phyloP scores from a whole-genome alignment of 371 early-diverging fungal genomes.

The Mortierella sp. region DNA sequence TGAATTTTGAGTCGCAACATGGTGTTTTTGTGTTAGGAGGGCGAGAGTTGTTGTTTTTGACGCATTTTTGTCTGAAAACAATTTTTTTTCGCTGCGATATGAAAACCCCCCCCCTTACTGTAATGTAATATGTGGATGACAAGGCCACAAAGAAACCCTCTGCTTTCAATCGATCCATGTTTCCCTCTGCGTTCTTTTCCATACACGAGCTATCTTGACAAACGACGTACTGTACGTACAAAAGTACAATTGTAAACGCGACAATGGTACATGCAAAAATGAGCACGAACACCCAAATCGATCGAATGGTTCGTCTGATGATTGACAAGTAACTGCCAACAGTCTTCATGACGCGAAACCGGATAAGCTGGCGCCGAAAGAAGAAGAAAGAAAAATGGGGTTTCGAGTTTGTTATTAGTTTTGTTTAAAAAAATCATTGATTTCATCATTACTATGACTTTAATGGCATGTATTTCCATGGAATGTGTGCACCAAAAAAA shows the following conservation, averaged over 20 bases:
- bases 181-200: background rate
- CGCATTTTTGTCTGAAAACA: no score
- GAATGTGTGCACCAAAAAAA: no score
- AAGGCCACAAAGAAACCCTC: background rate
- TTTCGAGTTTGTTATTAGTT: background rate
- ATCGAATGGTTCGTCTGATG: background rate
- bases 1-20: no score
- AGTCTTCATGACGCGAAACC: constrained; percentile 6
- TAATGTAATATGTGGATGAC: background rate
- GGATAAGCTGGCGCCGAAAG: background rate
- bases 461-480: no score
- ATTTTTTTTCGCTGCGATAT: no score
- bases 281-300: background rate
- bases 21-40: no score
- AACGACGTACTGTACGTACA: background rate
- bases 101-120: background rate
- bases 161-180: background rate
- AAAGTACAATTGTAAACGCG: background rate
- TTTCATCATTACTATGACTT: no score
- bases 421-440: no score
- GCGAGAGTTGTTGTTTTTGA: no score
- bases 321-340: background rate
- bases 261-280: background rate
- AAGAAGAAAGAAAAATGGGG: background rate
- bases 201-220: background rate